Percentiles rank a stretch among this genome's conserved stretches.
Evolutionary conservation across 2,329 filamentous ascomycete species (phyloP).

Genomic region (Penicillium sp.): DNA sequence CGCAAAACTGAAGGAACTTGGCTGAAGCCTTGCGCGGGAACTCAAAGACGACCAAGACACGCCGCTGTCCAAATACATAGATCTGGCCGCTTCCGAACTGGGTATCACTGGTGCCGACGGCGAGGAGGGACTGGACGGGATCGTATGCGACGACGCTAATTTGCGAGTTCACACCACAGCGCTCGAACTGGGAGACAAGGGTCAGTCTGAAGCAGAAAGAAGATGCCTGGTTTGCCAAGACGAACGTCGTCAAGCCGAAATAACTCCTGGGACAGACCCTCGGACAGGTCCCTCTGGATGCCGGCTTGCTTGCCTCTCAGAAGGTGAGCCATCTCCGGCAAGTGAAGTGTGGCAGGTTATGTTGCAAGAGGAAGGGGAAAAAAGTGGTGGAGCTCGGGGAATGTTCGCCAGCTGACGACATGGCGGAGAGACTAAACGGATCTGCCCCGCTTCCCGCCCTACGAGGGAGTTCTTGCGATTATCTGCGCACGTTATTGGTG

Average conservation of each 20-base stretch:
- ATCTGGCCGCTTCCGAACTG: slow-evolving; percentile 83
- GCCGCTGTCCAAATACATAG: slow-evolving; percentile 79
- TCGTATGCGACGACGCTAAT: slow-evolving; percentile 83
- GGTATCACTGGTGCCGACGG: slow-evolving; percentile 84
- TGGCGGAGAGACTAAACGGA: slow-evolving; percentile 27
- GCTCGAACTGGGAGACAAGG: slow-evolving; percentile 52
- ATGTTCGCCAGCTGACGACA: slow-evolving; percentile 25
- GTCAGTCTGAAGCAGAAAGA: slow-evolving; percentile 16
- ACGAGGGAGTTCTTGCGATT: not conserved
- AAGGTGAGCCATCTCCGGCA: slow-evolving; percentile 71
- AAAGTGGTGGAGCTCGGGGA: slow-evolving; percentile 16
- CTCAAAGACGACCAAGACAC: slow-evolving; percentile 72
- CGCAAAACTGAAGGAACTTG: slow-evolving; percentile 76
- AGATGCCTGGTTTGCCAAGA: slow-evolving; percentile 30
- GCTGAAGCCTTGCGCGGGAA: slow-evolving; percentile 73
- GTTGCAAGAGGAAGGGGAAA: slow-evolving; percentile 7
- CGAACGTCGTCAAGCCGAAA: slow-evolving; percentile 79
- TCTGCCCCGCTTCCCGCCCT: slow-evolving; percentile 25
- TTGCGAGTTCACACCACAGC: slow-evolving; percentile 77
- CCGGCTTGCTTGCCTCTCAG: slow-evolving; percentile 90
- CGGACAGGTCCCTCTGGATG: slow-evolving; percentile 86
- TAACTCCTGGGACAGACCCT: slow-evolving; percentile 70
- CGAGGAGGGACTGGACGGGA: slow-evolving; percentile 87
- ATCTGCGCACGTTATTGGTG: not conserved
- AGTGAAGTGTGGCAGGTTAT: slow-evolving; percentile 7